Evolutionary conservation across 2,329 filamentous ascomycete genomes (phyloP), one percentile per base, ranked within the genome.

Genomic region (Nemania sp.): DNA sequence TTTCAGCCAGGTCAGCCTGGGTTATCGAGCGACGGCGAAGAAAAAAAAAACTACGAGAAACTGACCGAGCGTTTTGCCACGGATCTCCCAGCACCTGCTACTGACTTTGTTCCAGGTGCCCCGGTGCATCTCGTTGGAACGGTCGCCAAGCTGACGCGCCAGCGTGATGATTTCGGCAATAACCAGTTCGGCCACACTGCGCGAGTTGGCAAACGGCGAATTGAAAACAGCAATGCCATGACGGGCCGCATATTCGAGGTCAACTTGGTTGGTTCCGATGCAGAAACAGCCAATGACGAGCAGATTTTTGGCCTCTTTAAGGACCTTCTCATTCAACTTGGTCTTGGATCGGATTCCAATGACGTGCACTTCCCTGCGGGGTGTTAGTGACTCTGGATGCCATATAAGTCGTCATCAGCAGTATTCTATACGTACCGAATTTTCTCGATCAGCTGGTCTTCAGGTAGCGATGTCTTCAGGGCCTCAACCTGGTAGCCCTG

Each of bases 101-200:
- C 91, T 96, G 68, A 97, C 92, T 78, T 99, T 99, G 75, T 97
- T 97, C 94, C 94, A 99, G 37, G 85, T 91, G 52, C 94, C 94
- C 52, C 83, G 83, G 79, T 99, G 94, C 82, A 99, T 85, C 77
- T 99, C 94, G 66, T 84, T 91, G 59, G 90, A 96, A 64, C 94
- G 90, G 73, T 99, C 94, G 59, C 90, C 88, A 28, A 99, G 80
- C 75, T 99, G 94, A 55, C 94, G 88, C 19, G 94, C 94, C 49
- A 99, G 86, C 33, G 81, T 79, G 67, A 99, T 97, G 68, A 99
- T 92, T 75, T 97, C 93, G 49, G 80, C 88, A 70, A 99, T 97
- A 65, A 97, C 91, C 52, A 97, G 80, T 78, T 99, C 94, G 52
- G 94, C 94, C 46, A 99, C 94, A 70, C 90, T 96, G 71, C 94